Evolutionary conservation across 208 protist species (phyloP).

Genomic region (Porcisia deanei): DNA sequence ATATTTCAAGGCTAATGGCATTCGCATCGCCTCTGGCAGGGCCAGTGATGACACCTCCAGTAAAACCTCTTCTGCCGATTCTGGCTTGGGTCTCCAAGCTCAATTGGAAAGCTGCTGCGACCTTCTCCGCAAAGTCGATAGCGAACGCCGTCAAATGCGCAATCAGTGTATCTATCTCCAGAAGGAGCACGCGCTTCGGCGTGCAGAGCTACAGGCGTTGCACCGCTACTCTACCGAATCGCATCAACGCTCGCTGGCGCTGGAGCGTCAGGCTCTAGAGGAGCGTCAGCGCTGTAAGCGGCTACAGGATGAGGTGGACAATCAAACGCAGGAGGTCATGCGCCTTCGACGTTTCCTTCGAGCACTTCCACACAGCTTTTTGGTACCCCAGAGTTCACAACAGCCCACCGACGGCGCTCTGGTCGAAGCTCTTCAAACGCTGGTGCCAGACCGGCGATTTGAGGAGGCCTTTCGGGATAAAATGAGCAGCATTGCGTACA

Average conservation of each 20-base stretch:
- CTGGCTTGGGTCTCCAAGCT: slow-evolving; percentile 14
- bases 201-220: slow-evolving; percentile 22
- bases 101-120: slow-evolving; percentile 44
- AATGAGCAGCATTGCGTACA: slow-evolving; percentile 57
- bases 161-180: slow-evolving; percentile 31
- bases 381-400: slow-evolving; percentile 9
- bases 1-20: slow-evolving; percentile 22
- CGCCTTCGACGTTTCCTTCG: slow-evolving; percentile 56
- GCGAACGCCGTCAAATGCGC: slow-evolving; percentile 49
- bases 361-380: slow-evolving; percentile 30
- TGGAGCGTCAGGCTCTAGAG: slow-evolving; percentile 22
- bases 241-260: slow-evolving; percentile 28
- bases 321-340: slow-evolving; percentile 46
- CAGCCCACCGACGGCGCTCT: background rate
- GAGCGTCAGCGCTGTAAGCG: slow-evolving; percentile 20
- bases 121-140: slow-evolving; percentile 56
- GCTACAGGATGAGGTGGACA: slow-evolving; percentile 28
- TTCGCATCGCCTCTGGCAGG: slow-evolving; percentile 12
- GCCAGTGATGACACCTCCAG: background rate
- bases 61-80: background rate
- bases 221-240: slow-evolving; percentile 30
- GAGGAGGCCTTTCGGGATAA: slow-evolving; percentile 80
- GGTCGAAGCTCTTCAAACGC: slow-evolving; percentile 7
- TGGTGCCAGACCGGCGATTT: slow-evolving; percentile 75
- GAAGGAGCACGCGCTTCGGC: slow-evolving; percentile 23